These are phyloP conservation scores for Diaporthe aspalathi DNA, from an alignment of 2,329 filamentous ascomycete genomes.

Conservation along the genomic window DNA sequence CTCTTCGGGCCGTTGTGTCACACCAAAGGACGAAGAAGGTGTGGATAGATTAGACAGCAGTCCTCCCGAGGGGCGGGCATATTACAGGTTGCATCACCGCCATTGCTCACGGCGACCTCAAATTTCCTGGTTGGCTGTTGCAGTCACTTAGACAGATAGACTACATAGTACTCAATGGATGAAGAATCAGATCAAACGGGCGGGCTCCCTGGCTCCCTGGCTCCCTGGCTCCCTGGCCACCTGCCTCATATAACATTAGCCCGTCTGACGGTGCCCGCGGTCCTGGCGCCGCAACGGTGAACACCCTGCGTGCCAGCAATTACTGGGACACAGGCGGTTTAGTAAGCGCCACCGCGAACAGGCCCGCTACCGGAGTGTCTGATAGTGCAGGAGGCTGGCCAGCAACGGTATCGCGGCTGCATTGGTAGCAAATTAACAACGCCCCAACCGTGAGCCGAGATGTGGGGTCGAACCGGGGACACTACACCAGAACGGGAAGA, in stretches of 20 bases:
- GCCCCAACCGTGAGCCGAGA: slow-evolving; percentile 13
- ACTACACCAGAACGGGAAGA: slow-evolving; percentile 25
- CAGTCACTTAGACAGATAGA: background rate
- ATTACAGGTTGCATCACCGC: background rate
- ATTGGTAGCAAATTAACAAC: slow-evolving; percentile 27
- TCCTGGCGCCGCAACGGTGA: slow-evolving; percentile 20
- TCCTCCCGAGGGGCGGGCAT: background rate
- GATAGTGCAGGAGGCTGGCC: background rate
- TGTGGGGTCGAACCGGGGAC: slow-evolving; percentile 27
- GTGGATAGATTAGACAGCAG: slow-evolving; percentile 8
- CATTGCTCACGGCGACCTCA: background rate
- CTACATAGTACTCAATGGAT: slow-evolving; percentile 2
- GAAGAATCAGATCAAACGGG: background rate
- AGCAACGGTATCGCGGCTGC: background rate
- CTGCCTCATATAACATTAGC: slow-evolving; percentile 23
- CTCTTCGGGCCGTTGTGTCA: background rate
- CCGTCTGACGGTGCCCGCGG: slow-evolving; percentile 25
- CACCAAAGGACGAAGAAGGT: background rate
- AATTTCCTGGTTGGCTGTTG: background rate
- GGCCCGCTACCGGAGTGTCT: slow-evolving; percentile 27
- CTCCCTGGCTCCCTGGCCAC: slow-evolving; percentile 6
- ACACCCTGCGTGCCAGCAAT: background rate
- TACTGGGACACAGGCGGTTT: background rate
- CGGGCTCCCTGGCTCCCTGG: too few species aligned
- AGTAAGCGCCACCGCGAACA: slow-evolving; percentile 26